Evolutionary conservation across 805 yeast species (phyloP).

Genomic region (Saccharomyces mikatae): DNA sequence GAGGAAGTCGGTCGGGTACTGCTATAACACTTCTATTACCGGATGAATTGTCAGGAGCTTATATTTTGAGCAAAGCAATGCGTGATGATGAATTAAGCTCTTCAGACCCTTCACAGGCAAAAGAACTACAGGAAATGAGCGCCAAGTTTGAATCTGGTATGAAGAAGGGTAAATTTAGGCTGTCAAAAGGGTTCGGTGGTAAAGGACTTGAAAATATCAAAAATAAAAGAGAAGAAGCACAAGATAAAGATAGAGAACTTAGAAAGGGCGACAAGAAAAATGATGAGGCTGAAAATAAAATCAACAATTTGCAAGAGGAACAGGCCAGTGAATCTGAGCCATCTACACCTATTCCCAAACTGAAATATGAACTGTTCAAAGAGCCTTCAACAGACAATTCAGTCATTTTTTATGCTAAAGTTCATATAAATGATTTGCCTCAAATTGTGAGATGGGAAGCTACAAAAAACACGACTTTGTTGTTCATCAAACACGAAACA

Average conservation of each 20-base stretch:
- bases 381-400: conserved; percentile 51
- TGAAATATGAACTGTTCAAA: conserved; percentile 45
- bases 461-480: conserved; percentile 55
- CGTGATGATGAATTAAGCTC: conserved; percentile 41
- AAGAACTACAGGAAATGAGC: conserved; percentile 37
- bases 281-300: conserved; percentile 1
- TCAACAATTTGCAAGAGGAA: conserved; percentile 6
- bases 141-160: conserved; percentile 50
- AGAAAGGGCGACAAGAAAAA: conserved; percentile 4
- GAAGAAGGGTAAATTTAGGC: conserved; percentile 55
- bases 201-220: conserved; percentile 79
- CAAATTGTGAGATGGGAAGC: conserved; percentile 72
- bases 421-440: conserved; percentile 79
- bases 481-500: conserved; percentile 60
- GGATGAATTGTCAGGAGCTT: conserved; percentile 59
- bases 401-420: conserved; percentile 52
- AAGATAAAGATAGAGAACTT: conserved; percentile 15
- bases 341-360: conserved; percentile 28
- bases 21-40: conserved; percentile 66
- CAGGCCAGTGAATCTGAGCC: conserved; percentile 13
- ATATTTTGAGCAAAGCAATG: conserved; percentile 40
- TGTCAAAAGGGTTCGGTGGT: conserved; percentile 84
- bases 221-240: conserved; percentile 31
- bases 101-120: conserved; percentile 37
- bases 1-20: conserved; percentile 74